Evolutionary conservation across 2,329 filamentous ascomycete species (phyloP), one percentile per base, ranked within the genome.

Genomic region (Capronia americana): DNA sequence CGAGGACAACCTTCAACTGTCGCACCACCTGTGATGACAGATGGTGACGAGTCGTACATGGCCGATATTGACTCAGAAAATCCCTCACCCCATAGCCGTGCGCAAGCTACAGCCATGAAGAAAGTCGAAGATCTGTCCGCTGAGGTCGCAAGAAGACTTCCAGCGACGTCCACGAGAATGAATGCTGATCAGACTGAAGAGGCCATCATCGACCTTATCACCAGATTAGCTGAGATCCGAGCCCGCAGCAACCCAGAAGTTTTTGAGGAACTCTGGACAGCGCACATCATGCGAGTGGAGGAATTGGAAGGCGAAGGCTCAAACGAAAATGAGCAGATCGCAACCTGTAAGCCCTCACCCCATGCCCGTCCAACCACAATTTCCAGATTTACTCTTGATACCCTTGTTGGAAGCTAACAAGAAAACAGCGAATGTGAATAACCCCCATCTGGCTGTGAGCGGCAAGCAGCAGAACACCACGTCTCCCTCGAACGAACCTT

Each of bases 171-270:
- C 11, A 41, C 14, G n/a, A 46, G 48, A 11, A 54, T 70, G 67
- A 65, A 41, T 30, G 51, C 34, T 17, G 56, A 58, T 17, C 28
- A 66, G 58, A 61, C 62, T 12, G 64, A 68, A 38, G 54, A 64
- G 5, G 69, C 62, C 3, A 68, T 72, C 44, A 20, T 64, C 46
- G 57, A 66, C n/a, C 48, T 70, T 17, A 62, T 68, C 30, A 54
- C n/a, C 14, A 10, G 23, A 10, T 63, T 70, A 4, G 26, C 58
- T 34, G 17, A 57, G 28, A 57, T 69, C 20, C 66, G 69, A 38
- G 38, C 24, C 23, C 30, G 44, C 28, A 69, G 64, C 50, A 56
- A 69, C 26, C 65, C 66, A 5, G n/a, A 23, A 3, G 32, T 64
- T 7, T 72, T 72, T 44, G 51, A 51, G 8, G 38, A 56, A 41